Evolutionary conservation across 1,139 yeast genomes (phyloP).

Genomic region (Nakaseomyces delphensis): DNA sequence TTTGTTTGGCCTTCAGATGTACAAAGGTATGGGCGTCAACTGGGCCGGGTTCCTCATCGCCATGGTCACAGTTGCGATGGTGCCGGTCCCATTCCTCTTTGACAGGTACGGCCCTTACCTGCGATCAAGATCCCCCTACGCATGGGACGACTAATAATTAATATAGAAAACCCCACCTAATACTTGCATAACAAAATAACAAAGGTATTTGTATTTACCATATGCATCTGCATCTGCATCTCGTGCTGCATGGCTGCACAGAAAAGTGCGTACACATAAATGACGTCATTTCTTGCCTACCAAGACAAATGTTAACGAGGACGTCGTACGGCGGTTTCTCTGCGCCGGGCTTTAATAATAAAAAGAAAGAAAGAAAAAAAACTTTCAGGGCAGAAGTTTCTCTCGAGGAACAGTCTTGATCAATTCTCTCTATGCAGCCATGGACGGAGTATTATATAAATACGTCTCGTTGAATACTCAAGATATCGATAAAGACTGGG

Average conservation of each 20-base stretch:
- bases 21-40: constrained; percentile 43
- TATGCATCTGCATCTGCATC: no score
- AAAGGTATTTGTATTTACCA: no score
- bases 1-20: constrained; percentile 55
- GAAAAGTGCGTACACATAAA: not conserved
- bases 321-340: constrained; percentile 1
- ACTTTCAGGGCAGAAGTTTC: no score
- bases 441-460: not conserved
- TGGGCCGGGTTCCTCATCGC: constrained; percentile 60
- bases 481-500: no score
- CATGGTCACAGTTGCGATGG: constrained; percentile 45
- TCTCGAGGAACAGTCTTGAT: not conserved
- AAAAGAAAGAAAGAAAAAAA: not conserved
- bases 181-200: not conserved
- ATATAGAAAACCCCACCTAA: not conserved
- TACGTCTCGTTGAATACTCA: no score
- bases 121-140: constrained; percentile 54
- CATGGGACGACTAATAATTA: constrained; percentile 25
- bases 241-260: not conserved
- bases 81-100: constrained; percentile 73
- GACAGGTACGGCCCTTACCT: constrained; percentile 53
- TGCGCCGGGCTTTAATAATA: no score
- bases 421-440: not conserved
- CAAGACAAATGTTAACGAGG: no score
- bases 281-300: constrained; percentile 1